Evolutionary conservation across 495 filamentous ascomycete genomes (phyloP).

Genomic region (Alectoria sarmentosa): DNA sequence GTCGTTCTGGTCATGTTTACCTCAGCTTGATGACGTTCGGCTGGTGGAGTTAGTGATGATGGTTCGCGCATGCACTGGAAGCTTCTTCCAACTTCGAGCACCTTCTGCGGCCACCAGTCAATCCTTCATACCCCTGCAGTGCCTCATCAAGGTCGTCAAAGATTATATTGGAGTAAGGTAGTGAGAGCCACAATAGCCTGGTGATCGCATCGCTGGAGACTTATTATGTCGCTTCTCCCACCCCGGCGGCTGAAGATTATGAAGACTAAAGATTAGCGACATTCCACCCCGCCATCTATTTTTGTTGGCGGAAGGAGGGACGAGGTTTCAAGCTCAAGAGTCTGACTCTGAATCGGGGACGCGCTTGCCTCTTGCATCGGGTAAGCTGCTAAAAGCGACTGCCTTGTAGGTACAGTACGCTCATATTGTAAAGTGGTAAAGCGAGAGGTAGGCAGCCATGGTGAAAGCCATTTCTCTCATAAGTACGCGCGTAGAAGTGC

Average conservation of each 20-base stretch:
- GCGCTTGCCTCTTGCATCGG: not conserved
- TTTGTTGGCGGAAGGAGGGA: not conserved
- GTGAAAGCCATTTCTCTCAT: not conserved
- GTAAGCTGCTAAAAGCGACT: not conserved
- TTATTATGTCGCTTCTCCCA: not conserved
- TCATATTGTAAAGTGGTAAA: no score
- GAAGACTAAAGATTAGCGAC: constrained; percentile 13
- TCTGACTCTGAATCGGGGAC: not conserved
- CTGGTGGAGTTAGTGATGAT: not conserved
- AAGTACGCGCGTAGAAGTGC: constrained; percentile 15
- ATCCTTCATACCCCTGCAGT: not conserved
- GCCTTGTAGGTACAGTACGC: no score
- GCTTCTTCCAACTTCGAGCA: constrained; percentile 19
- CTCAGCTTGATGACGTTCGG: not conserved
- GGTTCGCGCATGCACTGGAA: constrained; percentile 11
- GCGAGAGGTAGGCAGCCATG: constrained; percentile 8
- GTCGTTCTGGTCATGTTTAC: not conserved
- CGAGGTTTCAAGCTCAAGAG: constrained; percentile 2
- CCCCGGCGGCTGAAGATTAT: constrained; percentile 12
- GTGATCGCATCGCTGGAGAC: not conserved
- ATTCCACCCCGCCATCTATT: constrained; percentile 18
- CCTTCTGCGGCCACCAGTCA: not conserved
- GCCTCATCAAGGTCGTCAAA: not conserved
- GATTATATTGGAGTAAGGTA: not conserved
- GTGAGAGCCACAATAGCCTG: not conserved